phyloP scores from a whole-genome alignment of 2,329 filamentous ascomycete genomes.

The Hymenoscyphus scutula region DNA sequence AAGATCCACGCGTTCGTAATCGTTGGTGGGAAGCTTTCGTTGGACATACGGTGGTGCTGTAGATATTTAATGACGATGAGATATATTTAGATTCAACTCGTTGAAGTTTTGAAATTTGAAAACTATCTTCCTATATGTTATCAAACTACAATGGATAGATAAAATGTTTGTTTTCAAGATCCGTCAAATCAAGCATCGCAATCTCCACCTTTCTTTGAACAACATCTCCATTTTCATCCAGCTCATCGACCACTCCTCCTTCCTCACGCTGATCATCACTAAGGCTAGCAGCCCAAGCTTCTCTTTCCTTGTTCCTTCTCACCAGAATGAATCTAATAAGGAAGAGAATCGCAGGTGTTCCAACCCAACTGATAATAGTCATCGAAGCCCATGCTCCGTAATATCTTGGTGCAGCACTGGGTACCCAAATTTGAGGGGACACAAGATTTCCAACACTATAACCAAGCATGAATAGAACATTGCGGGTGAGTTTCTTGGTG shows the following conservation, averaged over 20 bases:
- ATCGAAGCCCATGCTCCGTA: slow-evolving; percentile 37
- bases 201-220: too few relatives aligned
- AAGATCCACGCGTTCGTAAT: too few relatives aligned
- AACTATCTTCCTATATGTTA: too few relatives aligned
- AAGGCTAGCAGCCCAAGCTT: slow-evolving; percentile 31
- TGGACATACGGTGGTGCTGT: too few relatives aligned
- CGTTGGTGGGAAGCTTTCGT: too few relatives aligned
- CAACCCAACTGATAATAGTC: slow-evolving; percentile 38
- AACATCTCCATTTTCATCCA: slow-evolving; percentile 26
- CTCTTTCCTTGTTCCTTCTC: slow-evolving; percentile 36
- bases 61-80: too few relatives aligned
- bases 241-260: slow-evolving; percentile 28
- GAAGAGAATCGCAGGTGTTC: slow-evolving; percentile 38
- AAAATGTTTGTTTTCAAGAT: too few relatives aligned
- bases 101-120: too few relatives aligned
- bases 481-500: slow-evolving; percentile 36
- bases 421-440: slow-evolving; percentile 36
- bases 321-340: slow-evolving; percentile 38
- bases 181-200: too few relatives aligned
- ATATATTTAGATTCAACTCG: too few relatives aligned
- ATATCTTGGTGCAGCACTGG: slow-evolving; percentile 33
- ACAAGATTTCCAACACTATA: slow-evolving; percentile 34
- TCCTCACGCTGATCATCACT: slow-evolving; percentile 6
- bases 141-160: too few relatives aligned
- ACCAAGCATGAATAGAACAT: slow-evolving; percentile 36